These are phyloP conservation scores for Aspergillus floridensis DNA, from an alignment of 2,329 filamentous ascomycete species.

Conservation along the genomic window DNA sequence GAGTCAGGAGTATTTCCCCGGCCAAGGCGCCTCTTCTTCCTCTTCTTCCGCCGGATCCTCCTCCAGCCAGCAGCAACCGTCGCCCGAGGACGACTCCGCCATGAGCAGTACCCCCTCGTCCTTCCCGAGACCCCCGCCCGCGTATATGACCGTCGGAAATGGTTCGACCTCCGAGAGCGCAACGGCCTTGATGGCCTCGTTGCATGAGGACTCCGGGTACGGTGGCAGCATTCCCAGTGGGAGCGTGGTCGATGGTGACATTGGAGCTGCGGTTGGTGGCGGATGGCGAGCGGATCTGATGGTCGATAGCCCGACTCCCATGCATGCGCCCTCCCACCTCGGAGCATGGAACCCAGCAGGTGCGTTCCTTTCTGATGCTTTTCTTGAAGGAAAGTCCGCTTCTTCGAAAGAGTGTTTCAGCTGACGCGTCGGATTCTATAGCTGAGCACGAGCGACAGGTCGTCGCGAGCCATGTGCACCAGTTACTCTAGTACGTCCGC, in stretches of 20 bases:
- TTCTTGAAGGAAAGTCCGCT: not conserved
- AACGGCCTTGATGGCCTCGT: slow-evolving; percentile 71
- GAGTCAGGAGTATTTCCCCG: slow-evolving; percentile 45
- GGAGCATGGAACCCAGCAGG: slow-evolving; percentile 50
- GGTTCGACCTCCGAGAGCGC: slow-evolving; percentile 80
- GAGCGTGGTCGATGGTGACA: slow-evolving; percentile 46
- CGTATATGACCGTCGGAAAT: slow-evolving; percentile 85
- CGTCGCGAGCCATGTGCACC: slow-evolving; percentile 81
- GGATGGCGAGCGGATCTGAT: slow-evolving; percentile 57
- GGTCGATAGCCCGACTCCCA: slow-evolving; percentile 57
- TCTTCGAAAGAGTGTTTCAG: not conserved
- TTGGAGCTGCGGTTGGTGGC: slow-evolving; percentile 27
- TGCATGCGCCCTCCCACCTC: slow-evolving; percentile 51
- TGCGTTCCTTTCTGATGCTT: slow-evolving; percentile 14
- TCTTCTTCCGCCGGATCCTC: slow-evolving; percentile 18
- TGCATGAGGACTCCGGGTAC: slow-evolving; percentile 90
- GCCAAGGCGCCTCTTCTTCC: slow-evolving; percentile 36
- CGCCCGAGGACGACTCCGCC: slow-evolving; percentile 25
- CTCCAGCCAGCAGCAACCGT: not conserved
- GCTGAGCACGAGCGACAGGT: slow-evolving; percentile 64
- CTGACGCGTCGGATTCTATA: slow-evolving; percentile 25
- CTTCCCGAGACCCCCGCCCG: slow-evolving; percentile 46
- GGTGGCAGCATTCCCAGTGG: slow-evolving; percentile 74
- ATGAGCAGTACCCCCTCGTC: slow-evolving; percentile 25
- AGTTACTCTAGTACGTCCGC: slow-evolving; percentile 70